Evolutionary conservation across 352 stramenopile genomes (phyloP), one percentile per base, ranked within the genome.

Genomic region (Globisporangium cylindrosporum): DNA sequence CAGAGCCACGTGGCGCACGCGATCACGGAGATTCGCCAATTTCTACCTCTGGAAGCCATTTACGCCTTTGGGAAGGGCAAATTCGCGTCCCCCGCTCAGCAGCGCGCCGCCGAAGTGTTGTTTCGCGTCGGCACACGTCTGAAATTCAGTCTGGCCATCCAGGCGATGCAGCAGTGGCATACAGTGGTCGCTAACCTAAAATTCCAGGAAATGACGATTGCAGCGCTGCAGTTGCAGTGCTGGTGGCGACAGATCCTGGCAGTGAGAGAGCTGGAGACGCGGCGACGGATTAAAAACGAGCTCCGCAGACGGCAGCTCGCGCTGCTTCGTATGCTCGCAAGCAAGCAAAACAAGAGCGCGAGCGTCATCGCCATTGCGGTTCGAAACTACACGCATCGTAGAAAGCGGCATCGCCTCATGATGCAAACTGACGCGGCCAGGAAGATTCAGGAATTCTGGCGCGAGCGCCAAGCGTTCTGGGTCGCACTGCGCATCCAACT

Each of bases 81-180:
- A 59, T 90, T 89, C 68, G 81, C 84, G 4, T 92, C 84, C 1
- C 76, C 76, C 15, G 84, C 79, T 3, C 84, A 92, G 22, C 82
- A 92, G 49, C 75, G 78, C 46, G 84, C 84, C 7, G 71, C 80
- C 1, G 53, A 80, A 20, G 25, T 89, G 9, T 67, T 92, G 8
- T 77, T 75, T 62, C 75, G 73, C 12, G 82, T 80, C 18, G 73
- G 82, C n/a, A 22, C 73, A 9, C 75, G 75, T 5, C 57, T 92
- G 5, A 79, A 74, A 48, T 74, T 71, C 27, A 74, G 80, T 25
- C 29, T 85, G 9, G 54, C 89, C n/a, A 55, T 76, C 14, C 59
- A 82, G 34, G 84, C 79, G 3, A 68, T 90, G 63, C 4, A 62
- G 7, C 74, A 79, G 29, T 92, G 84, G 84, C 79, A 77, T 49